These are phyloP conservation scores for Boechera divaricarpa DNA, from an alignment of 345 rosid species.

Conservation along the genomic window DNA sequence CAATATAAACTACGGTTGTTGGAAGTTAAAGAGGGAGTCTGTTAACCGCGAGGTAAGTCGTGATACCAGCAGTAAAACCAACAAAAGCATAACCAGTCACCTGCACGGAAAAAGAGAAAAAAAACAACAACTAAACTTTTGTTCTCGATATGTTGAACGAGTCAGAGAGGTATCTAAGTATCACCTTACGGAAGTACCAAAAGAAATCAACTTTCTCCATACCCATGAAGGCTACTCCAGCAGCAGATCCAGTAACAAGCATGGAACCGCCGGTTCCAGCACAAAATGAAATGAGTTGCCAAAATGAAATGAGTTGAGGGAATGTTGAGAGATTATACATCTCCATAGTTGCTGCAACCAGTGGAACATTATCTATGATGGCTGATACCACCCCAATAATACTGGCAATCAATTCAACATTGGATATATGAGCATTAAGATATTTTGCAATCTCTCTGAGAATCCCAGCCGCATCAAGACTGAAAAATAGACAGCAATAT, in stretches of 20 bases:
- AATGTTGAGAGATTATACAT: conserved; percentile 78
- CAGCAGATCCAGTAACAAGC: conserved; percentile 78
- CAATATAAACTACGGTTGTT: conserved; percentile 49
- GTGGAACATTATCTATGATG: conserved; percentile 79
- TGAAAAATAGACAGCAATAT: conserved; percentile 31
- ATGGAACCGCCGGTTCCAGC: conserved; percentile 89
- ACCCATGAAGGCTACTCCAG: conserved; percentile 85
- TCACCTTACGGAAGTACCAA: conserved; percentile 82
- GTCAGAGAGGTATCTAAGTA: background rate
- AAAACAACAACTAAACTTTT: background rate
- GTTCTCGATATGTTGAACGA: background rate
- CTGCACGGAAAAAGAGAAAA: conserved; percentile 41
- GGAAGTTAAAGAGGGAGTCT: conserved; percentile 46
- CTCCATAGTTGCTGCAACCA: conserved; percentile 85
- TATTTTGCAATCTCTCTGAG: conserved; percentile 77
- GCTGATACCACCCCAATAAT: conserved; percentile 75
- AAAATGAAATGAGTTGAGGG: conserved; percentile 70
- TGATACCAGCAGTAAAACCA: conserved; percentile 71
- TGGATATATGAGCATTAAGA: conserved; percentile 68
- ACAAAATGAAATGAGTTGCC: conserved; percentile 85
- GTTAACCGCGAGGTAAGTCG: conserved; percentile 50
- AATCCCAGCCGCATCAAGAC: conserved; percentile 87
- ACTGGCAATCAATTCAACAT: conserved; percentile 67
- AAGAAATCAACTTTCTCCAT: conserved; percentile 91
- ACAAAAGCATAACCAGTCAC: conserved; percentile 81